A percentile compares a stretch with the other conserved stretches of the same genome.
Conservation (phyloP, 2,329 filamentous ascomycete genomes). For the Xylaria hypoxylon region DNA sequence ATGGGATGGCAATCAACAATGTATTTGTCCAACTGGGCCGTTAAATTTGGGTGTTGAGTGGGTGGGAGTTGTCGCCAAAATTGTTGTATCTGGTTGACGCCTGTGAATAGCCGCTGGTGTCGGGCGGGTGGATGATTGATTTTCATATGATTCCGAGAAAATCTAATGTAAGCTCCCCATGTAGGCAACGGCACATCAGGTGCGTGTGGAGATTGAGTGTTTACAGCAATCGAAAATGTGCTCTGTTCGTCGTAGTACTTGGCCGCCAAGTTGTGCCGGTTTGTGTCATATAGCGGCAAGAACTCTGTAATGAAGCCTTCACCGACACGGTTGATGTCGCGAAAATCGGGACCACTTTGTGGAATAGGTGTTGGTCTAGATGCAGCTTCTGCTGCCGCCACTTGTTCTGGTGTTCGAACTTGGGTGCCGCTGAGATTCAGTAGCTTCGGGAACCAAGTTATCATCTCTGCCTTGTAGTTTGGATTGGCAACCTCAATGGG, state of each 20-base stretch:
- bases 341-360: conserved; percentile 74
- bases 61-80: conserved; percentile 77
- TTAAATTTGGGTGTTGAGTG: conserved; percentile 80
- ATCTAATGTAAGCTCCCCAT: conserved; percentile 81
- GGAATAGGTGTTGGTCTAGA: conserved; percentile 69
- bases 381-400: conserved; percentile 65
- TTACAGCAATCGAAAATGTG: conserved; percentile 80
- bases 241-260: conserved; percentile 82
- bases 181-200: conserved; percentile 58
- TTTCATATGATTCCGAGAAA: conserved; percentile 81
- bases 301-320: conserved; percentile 81
- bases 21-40: conserved; percentile 76
- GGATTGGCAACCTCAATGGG: conserved; percentile 73
- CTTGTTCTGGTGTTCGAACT: conserved; percentile 78
- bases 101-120: conserved; percentile 74
- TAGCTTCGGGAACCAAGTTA: conserved; percentile 86
- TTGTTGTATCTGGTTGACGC: conserved; percentile 72
- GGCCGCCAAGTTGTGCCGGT: conserved; percentile 71
- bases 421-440: conserved; percentile 79
- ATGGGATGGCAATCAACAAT: conserved; percentile 84
- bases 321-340: conserved; percentile 79
- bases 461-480: conserved; percentile 74
- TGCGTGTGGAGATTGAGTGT: conserved; percentile 67
- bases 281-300: conserved; percentile 77
- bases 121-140: conserved; percentile 71